phyloP scores from a whole-genome alignment of 2,329 filamentous ascomycete species.

The Diplodia seriata region DNA sequence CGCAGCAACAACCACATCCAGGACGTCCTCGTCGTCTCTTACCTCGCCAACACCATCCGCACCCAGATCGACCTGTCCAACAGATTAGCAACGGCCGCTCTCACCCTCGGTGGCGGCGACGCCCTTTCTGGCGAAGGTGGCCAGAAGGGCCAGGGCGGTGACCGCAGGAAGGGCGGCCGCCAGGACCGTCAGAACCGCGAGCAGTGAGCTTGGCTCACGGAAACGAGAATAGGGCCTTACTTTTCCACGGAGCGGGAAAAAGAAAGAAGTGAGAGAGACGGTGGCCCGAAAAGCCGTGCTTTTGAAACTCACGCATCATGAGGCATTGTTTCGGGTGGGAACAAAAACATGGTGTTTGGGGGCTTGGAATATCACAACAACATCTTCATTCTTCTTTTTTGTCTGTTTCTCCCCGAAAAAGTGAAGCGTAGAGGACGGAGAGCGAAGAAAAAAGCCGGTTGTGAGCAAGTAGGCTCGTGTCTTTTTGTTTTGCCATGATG shows the following conservation, averaged over 20 bases:
- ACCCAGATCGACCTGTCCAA: conserved; percentile 99
- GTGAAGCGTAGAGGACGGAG: conserved; percentile 9
- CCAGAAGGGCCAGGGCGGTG: conserved; percentile 41
- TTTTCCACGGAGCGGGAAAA: conserved; percentile 2
- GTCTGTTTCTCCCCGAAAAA: background rate
- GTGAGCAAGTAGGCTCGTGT: conserved; percentile 16
- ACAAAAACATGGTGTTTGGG: conserved; percentile 29
- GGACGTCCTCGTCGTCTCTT: conserved; percentile 97
- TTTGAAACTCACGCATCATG: conserved; percentile 27
- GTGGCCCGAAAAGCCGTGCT: conserved; percentile 6
- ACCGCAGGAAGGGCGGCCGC: conserved; percentile 41
- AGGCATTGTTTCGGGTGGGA: conserved; percentile 20
- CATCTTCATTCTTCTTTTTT: conserved; percentile 19
- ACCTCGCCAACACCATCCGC: conserved; percentile 97
- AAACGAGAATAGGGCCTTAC: background rate
- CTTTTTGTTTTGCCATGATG: background rate
- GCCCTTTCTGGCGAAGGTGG: conserved; percentile 45
- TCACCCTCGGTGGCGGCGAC: conserved; percentile 56
- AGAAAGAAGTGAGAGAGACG: background rate
- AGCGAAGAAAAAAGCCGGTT: conserved; percentile 3
- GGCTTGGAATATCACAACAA: conserved; percentile 17
- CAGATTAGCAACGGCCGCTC: conserved; percentile 74
- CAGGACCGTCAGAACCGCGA: conserved; percentile 35
- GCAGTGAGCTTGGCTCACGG: conserved; percentile 23
- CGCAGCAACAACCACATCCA: conserved; percentile 96